Evolutionary conservation across 2,329 filamentous ascomycete species (phyloP), one percentile per base, ranked within the genome.

Genomic region (Fusarium begoniae): DNA sequence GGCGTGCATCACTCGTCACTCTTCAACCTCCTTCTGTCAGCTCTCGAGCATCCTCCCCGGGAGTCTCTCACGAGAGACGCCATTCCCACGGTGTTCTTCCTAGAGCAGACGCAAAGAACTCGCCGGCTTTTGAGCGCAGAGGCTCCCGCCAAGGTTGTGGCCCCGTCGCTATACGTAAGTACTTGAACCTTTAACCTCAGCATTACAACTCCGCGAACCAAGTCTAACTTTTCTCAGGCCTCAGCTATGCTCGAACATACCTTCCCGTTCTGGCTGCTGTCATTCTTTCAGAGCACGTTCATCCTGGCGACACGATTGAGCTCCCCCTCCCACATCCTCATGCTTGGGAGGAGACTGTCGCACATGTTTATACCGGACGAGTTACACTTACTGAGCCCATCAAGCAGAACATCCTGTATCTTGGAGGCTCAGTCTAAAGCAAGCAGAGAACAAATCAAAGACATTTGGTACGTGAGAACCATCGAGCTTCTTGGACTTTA

Each of bases 281-380:
- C 53, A 86, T 92, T 72, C 81, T 87, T 40, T 90, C 88, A 0
- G 85, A 87, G 9, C 83, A 87, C 73, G 83, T 91, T 28, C 80
- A 81, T 20, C 82, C 83, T 30, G 86, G 88, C 35, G 89, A 91
- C 74, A 81, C 83, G 5, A 83, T 92, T 58, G 88, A 91, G 71
- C 81, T 91, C 15, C 89, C 89, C 0, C 72, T 92, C 62, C 90
- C 90, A 3, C 83, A 87, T 64, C 89, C 90, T 2, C 84, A 86
- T 57, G 86, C 83, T 13, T 92, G 90, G 90, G 76, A 79, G 6
- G 85, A 88, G 61, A 90, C 89, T 1, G 81, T 90, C n/a, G 81
- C 82, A 8, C 87, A 88, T 74, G 82, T 89, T 32, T 91, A 90
- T 76, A 89, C 86, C 0, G 87, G 87, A 41, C 81, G 84, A 60